Evolutionary conservation across 176 grass and related monocot species (phyloP), one percentile per base, ranked within the genome.

Genomic region (Aegilops umbellulata): DNA sequence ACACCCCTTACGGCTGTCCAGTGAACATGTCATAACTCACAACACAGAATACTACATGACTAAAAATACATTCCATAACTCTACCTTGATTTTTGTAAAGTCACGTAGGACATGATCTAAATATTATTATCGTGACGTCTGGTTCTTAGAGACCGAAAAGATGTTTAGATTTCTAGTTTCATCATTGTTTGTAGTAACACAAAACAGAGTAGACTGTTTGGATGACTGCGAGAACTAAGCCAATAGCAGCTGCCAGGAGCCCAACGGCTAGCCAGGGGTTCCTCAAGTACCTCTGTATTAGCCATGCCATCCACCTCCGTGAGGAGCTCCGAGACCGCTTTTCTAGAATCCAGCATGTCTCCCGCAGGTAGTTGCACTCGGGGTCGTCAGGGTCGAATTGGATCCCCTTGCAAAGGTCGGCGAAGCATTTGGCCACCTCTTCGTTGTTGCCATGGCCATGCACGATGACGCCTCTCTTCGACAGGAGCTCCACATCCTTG

Each of bases 361-460:
- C 13, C 49, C 44, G 24, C 4, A 88, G 73, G 73, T 88, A 88
- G 63, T 88, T 83, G 3, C 19, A 2, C 3, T 3, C 3, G 3
- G 51, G 31, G 35, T 83, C 63, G 20, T 77, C 10, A 0, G 2
- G 3, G 14, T 57, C 2, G 20, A 83, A 69, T 9, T 69, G 10
- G 2, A 69, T n/a, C 7, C 84, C 65, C 75, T 86, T 86, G 75
- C 75, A 86, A 15, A 79, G 84, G 75, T 79, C 34, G 16, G 75
- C 17, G 84, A 86, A 86, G 16, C 6, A 26, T 3, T 0, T 1
- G 11, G 76, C 64, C 4, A 70, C 84, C 47, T 61, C 76, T 7
- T 0, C 7, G 25, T 86, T 1, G 65, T 12, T 61, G 36, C 84
- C 84, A 0, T 72, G 84, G 47, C 10, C 35, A 20, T 86, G 76